Conservation (phyloP, 768 basidiomycete species). For the Mycena alexandri region DNA sequence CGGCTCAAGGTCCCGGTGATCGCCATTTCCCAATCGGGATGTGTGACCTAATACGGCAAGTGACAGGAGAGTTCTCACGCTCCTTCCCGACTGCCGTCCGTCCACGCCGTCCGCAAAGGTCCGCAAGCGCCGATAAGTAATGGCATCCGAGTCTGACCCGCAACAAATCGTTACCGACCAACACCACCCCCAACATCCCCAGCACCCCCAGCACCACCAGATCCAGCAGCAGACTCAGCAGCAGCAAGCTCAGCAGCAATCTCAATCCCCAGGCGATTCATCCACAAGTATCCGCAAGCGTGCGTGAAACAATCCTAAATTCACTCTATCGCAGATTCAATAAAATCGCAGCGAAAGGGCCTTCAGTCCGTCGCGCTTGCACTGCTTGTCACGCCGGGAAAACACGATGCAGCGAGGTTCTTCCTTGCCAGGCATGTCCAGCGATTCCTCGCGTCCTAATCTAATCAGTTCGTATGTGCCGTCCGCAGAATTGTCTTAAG, state of each 20-base stretch:
- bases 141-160: slow-evolving; percentile 33
- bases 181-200: slow-evolving; percentile 50
- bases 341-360: slow-evolving; percentile 73
- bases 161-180: slow-evolving; percentile 53
- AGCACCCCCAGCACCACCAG: slow-evolving; percentile 56
- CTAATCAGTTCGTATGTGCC: not conserved
- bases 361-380: slow-evolving; percentile 85
- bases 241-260: slow-evolving; percentile 48
- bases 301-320: slow-evolving; percentile 50
- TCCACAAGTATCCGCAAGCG: slow-evolving; percentile 65
- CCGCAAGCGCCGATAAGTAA: slow-evolving; percentile 60
- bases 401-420: slow-evolving; percentile 84
- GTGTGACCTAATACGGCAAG: no score
- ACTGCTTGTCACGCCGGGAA: slow-evolving; percentile 87
- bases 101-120: not conserved
- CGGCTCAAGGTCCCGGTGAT: not conserved
- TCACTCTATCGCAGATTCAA: slow-evolving; percentile 25
- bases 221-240: slow-evolving; percentile 55
- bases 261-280: slow-evolving; percentile 49
- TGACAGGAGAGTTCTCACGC: no score
- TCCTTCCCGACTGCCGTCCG: no score
- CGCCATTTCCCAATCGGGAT: no score
- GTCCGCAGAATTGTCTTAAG: slow-evolving; percentile 80
- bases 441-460: not conserved
- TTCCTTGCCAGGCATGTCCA: slow-evolving; percentile 79